Base-by-base conservation (phyloP, 345 rosid species). In the Turritis glabra region DNA sequence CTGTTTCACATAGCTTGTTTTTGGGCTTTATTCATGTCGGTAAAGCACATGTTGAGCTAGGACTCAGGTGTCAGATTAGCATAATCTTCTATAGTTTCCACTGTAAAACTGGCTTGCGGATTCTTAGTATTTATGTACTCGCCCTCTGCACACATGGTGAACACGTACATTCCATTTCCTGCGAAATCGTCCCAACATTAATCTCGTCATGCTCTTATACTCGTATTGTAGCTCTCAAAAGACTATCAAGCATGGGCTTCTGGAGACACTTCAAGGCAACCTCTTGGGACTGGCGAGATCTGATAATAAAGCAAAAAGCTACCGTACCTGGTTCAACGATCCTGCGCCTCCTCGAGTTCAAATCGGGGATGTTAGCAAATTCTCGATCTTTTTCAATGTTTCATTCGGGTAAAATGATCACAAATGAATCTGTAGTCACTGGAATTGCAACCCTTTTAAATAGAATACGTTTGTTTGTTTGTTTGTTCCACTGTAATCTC, bases 181-280 rank as follows among this genome's bases (percentile, higher is more conserved):
- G 72, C 32, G 41, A 46, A n/a, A 23, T 62, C 25, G 10, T 27
- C 23, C 33, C 19, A 19, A 21, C 40, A 21, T 1, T 26, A 14
- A 38, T 29, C 44, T 58, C 12, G 27, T 14, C 46, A 27, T 58
- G 35, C 66, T 43, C 67, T 17, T 56, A 12, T 48, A 18, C 51
- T 48, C 32, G 6, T 46, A 69, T 6, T 71, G 80, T 84, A 94
- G 97, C 96, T 94, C 53, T 85, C 81, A 2, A 89, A 91, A 80
- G 97, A 94, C 80, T 94, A 90, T 82, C 80, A 84, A 81, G 97
- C 93, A 54, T 94, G 97, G 97, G 96, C 97, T 13, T 80, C 96
- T 21, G 95, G 97, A 8, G 89, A 94, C 65, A 71, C 80, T 69
- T 91, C 97, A 60, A 90, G 97, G 77, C 97, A 94, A 85, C 85